Evolutionary conservation across 495 filamentous ascomycete species (phyloP).

Genomic region (Delitschia confertaspora): DNA sequence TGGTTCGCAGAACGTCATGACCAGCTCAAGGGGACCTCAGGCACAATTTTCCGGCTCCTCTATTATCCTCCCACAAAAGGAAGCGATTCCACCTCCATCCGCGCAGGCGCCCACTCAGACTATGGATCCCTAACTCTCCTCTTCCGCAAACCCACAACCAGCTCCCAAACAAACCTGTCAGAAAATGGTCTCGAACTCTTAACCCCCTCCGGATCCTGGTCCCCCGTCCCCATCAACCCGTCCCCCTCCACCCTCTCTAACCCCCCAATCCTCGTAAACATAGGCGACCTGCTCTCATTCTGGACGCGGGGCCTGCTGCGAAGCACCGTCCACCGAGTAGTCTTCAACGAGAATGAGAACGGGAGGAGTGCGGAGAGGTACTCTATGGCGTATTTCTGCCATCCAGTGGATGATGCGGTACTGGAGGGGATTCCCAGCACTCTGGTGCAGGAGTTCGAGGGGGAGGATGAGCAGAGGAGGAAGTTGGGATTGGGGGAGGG

Average conservation of each 20-base stretch:
- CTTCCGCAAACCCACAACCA: slow-evolving; percentile 68
- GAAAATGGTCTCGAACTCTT: slow-evolving; percentile 85
- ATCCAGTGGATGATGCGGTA: slow-evolving; percentile 64
- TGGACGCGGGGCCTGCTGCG: slow-evolving; percentile 84
- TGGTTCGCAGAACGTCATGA: slow-evolving; percentile 75
- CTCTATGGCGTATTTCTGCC: slow-evolving; percentile 86
- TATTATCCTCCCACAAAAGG: slow-evolving; percentile 49
- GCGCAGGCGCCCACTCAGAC: slow-evolving; percentile 60
- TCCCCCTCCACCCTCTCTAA: slow-evolving; percentile 7
- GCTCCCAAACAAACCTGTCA: too few species aligned
- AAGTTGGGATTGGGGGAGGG: slow-evolving; percentile 43
- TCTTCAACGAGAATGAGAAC: slow-evolving; percentile 48
- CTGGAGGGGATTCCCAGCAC: slow-evolving; percentile 68
- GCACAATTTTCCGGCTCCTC: slow-evolving; percentile 72
- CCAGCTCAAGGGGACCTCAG: slow-evolving; percentile 48
- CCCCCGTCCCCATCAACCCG: slow-evolving; percentile 53
- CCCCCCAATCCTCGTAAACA: slow-evolving; percentile 76
- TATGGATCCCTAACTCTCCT: slow-evolving; percentile 61
- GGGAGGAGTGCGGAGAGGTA: slow-evolving; percentile 59
- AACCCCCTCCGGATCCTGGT: slow-evolving; percentile 48
- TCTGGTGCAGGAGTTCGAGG: slow-evolving; percentile 39
- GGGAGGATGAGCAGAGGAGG: slow-evolving; percentile 27
- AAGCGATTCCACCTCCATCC: slow-evolving; percentile 43
- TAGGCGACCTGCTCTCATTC: slow-evolving; percentile 80
- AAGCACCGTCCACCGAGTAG: slow-evolving; percentile 80